These are phyloP conservation scores for Scheffersomyces lignosus DNA, from an alignment of 805 yeast species.

Conservation along the genomic window DNA sequence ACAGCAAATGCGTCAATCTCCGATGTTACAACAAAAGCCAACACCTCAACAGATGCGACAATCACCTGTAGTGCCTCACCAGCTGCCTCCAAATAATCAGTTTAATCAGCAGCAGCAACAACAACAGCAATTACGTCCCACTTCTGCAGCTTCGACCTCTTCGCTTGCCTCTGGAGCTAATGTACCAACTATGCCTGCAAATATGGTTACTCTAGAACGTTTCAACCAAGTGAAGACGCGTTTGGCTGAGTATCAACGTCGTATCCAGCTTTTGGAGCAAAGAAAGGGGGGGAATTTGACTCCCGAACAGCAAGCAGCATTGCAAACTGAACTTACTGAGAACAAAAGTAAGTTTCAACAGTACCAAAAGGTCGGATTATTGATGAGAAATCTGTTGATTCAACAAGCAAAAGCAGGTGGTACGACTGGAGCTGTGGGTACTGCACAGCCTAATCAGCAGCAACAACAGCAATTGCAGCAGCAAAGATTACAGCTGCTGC, in stretches of 20 bases:
- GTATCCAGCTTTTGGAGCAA: conserved; percentile 50
- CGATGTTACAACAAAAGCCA: conserved; percentile 5
- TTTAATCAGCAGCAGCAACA: conserved; percentile 1
- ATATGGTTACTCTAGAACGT: conserved; percentile 34
- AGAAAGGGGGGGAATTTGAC: conserved; percentile 45
- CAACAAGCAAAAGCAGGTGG: conserved; percentile 25
- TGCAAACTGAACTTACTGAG: conserved; percentile 51
- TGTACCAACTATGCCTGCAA: conserved; percentile 14
- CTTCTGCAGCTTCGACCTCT: neutral
- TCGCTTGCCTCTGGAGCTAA: conserved; percentile 4
- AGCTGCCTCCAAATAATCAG: conserved; percentile 7
- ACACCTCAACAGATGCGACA: conserved; percentile 4
- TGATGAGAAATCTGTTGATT: conserved; percentile 43
- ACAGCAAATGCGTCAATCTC: conserved; percentile 6
- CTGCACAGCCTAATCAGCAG: neutral
- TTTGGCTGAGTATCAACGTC: conserved; percentile 50
- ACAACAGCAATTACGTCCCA: conserved; percentile 3
- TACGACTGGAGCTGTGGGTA: neutral
- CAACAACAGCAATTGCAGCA: conserved; percentile 6
- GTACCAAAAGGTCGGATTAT: conserved; percentile 51
- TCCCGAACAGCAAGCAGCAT: conserved; percentile 44
- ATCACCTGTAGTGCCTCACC: conserved; percentile 9
- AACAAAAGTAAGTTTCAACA: conserved; percentile 47
- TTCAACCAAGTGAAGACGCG: conserved; percentile 46
- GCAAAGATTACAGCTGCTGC: conserved; percentile 5